These are phyloP conservation scores for Curvularia sp. DNA, from an alignment of 2,329 filamentous ascomycete species.

Conservation along the genomic window DNA sequence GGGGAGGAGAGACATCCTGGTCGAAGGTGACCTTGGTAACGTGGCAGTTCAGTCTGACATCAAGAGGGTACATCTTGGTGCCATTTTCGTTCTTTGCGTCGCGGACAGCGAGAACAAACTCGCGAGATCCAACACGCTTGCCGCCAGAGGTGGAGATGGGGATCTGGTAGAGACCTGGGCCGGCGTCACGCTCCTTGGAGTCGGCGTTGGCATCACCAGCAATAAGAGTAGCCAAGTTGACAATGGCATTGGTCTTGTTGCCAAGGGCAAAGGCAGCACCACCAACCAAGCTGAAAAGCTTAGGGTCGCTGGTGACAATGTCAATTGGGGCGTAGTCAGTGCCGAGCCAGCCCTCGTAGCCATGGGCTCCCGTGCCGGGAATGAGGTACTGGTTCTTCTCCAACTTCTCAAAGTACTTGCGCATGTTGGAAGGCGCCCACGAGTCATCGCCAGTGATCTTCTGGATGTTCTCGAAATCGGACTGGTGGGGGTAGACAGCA, in stretches of 20 bases:
- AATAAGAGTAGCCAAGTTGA: constrained; percentile 48
- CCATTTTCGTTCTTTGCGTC: constrained; percentile 59
- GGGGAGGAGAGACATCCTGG: constrained; percentile 64
- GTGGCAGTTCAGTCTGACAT: constrained; percentile 66
- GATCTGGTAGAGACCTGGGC: constrained; percentile 63
- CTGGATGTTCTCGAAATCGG: constrained; percentile 66
- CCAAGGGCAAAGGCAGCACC: constrained; percentile 62
- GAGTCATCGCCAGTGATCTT: constrained; percentile 65
- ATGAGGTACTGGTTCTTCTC: constrained; percentile 63
- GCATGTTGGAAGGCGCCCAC: constrained; percentile 66
- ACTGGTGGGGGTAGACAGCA: constrained; percentile 63
- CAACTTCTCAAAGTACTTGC: constrained; percentile 63
- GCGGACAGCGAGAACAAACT: constrained; percentile 61
- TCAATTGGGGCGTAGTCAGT: constrained; percentile 60
- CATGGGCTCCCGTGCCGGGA: constrained; percentile 57
- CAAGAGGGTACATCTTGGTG: constrained; percentile 62
- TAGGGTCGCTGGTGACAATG: constrained; percentile 60
- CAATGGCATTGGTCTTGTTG: constrained; percentile 45
- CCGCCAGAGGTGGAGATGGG: constrained; percentile 60
- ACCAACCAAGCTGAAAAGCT: constrained; percentile 61
- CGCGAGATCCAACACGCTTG: constrained; percentile 62
- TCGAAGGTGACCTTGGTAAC: constrained; percentile 72
- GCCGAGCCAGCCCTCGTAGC: constrained; percentile 64
- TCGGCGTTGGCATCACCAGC: constrained; percentile 61
- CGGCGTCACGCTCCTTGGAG: constrained; percentile 53